A percentile compares a stretch with the other conserved stretches of the same genome.
These are phyloP conservation scores for Trichophyton verrucosum DNA, from an alignment of 2,329 filamentous ascomycete genomes.

Conservation along the genomic window DNA sequence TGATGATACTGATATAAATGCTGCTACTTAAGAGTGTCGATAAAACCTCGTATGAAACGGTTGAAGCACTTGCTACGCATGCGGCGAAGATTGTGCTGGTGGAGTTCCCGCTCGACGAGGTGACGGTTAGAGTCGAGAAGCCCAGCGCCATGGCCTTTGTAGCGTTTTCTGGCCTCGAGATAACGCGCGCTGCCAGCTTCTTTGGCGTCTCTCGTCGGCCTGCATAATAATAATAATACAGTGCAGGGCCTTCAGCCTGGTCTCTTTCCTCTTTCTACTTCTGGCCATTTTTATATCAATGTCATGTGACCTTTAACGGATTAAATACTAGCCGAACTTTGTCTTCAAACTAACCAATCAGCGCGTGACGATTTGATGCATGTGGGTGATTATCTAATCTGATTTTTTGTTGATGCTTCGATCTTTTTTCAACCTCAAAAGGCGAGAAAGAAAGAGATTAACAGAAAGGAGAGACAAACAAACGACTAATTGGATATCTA, in stretches of 20 bases:
- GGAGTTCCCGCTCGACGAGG: constrained; percentile 33
- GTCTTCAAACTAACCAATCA: constrained; percentile 4
- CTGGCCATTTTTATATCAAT: not conserved
- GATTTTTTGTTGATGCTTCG: not conserved
- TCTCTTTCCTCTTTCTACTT: not conserved
- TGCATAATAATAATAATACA: not conserved
- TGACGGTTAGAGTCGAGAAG: constrained; percentile 39
- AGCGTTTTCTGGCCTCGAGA: constrained; percentile 36
- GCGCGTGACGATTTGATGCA: not conserved
- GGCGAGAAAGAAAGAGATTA: not conserved
- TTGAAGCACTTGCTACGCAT: constrained; percentile 40
- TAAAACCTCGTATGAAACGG: constrained; percentile 37
- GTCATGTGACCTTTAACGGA: not conserved
- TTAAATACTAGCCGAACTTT: not conserved
- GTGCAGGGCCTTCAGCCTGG: no score
- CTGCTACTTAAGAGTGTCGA: constrained; percentile 31
- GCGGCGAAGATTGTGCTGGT: constrained; percentile 36
- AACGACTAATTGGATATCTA: not conserved
- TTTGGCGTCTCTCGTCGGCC: constrained; percentile 18
- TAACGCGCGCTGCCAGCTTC: constrained; percentile 35
- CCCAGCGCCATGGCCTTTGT: constrained; percentile 41
- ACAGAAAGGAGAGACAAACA: no score
- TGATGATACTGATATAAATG: not conserved
- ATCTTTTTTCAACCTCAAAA: not conserved
- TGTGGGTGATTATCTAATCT: not conserved